Conservation (phyloP, 768 basidiomycete genomes). For the Boletus patriciae region DNA sequence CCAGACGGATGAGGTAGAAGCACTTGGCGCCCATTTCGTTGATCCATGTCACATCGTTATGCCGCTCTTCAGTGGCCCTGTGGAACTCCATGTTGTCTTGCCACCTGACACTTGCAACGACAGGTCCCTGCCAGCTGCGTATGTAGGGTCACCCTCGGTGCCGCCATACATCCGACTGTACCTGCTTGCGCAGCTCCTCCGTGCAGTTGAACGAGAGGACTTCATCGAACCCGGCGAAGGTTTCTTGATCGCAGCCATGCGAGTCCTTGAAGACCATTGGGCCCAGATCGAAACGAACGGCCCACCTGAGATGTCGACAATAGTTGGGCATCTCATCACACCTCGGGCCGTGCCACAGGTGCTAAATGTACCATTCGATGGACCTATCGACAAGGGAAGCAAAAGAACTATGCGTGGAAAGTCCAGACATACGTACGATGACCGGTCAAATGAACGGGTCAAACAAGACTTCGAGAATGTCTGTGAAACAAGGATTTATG, state of each 20-base stretch:
- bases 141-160: slow-evolving; percentile 63
- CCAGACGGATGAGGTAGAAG: slow-evolving; percentile 46
- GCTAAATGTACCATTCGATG: slow-evolving; percentile 13
- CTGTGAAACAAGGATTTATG: slow-evolving; percentile 49
- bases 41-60: slow-evolving; percentile 53
- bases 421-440: slow-evolving; percentile 32
- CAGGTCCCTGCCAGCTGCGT: slow-evolving; percentile 64
- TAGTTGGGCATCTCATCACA: slow-evolving; percentile 46
- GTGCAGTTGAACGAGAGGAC: slow-evolving; percentile 49
- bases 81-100: slow-evolving; percentile 67
- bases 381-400: background rate
- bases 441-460: slow-evolving; percentile 49
- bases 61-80: slow-evolving; percentile 62
- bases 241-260: slow-evolving; percentile 68
- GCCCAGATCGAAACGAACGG: slow-evolving; percentile 62
- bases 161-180: slow-evolving; percentile 84
- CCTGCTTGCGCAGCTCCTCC: slow-evolving; percentile 66
- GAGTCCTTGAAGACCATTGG: slow-evolving; percentile 71
- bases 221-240: slow-evolving; percentile 69
- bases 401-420: slow-evolving; percentile 1
- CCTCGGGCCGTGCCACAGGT: slow-evolving; percentile 14
- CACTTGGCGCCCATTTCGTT: slow-evolving; percentile 53
- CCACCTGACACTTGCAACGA: slow-evolving; percentile 39
- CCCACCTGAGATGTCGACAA: slow-evolving; percentile 71
- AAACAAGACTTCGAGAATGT: slow-evolving; percentile 52